Percentiles rank a stretch among this genome's conserved stretches.
Evolutionary conservation across 495 filamentous ascomycete genomes (phyloP).

Genomic region (Lineolata rhizophorae): DNA sequence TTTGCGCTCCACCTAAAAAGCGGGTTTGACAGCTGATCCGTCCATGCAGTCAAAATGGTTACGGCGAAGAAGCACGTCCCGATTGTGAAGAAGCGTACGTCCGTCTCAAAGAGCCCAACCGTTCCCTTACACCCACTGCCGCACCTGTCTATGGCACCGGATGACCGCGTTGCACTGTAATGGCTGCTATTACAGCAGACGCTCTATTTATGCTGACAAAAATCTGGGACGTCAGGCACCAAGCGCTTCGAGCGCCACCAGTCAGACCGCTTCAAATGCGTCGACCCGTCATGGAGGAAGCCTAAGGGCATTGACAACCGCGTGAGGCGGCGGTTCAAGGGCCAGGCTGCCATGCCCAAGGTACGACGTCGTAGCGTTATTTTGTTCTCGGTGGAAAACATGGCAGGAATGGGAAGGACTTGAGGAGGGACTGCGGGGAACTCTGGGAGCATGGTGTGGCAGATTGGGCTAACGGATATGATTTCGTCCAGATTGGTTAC

Average conservation of each 20-base stretch:
- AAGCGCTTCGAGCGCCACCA: slow-evolving; percentile 90
- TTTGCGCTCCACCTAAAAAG: no score
- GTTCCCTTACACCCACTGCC: slow-evolving; percentile 2
- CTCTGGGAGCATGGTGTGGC: slow-evolving; percentile 3
- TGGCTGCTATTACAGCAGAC: no score
- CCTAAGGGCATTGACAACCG: slow-evolving; percentile 98
- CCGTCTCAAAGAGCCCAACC: no score
- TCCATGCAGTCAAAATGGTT: slow-evolving; percentile 63
- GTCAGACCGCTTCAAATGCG: slow-evolving; percentile 83
- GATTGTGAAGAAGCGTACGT: slow-evolving; percentile 99
- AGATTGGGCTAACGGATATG: slow-evolving; percentile 5
- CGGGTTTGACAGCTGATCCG: no score
- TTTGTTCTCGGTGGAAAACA: no score
- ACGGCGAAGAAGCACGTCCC: slow-evolving; percentile 96
- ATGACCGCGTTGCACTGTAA: no score
- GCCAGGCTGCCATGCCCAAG: slow-evolving; percentile 89
- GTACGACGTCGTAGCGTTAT: no score
- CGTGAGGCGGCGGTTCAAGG: slow-evolving; percentile 81
- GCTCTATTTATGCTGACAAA: no score
- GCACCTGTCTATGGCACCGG: no score
- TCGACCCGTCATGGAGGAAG: slow-evolving; percentile 81
- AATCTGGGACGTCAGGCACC: slow-evolving; percentile 36
- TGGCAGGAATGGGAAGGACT: no score
- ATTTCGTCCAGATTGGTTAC: slow-evolving; percentile 60
- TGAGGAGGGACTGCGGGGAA: not conserved